phyloP scores from a whole-genome alignment of 139 green algal species.

The Chlorella sp. region DNA sequence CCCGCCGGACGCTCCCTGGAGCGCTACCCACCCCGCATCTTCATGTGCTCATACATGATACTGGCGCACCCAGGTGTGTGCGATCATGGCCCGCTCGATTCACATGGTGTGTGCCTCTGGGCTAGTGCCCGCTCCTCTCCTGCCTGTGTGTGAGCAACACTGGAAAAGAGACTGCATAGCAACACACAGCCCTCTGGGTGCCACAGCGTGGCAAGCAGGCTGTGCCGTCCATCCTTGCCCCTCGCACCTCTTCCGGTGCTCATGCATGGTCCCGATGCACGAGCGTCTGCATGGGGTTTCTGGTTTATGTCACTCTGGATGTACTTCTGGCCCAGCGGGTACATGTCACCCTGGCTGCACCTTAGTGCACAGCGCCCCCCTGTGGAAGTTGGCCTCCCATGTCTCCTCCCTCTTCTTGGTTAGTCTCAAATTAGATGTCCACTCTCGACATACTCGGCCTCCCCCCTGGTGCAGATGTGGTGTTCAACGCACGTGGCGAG shows the following conservation, averaged over 20 bases:
- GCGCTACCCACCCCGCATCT: conserved; percentile 85
- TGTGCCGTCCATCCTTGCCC: too few species aligned
- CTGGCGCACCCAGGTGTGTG: conserved; percentile 67
- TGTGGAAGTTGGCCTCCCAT: too few species aligned
- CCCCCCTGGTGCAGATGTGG: conserved; percentile 37
- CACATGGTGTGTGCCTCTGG: neutral
- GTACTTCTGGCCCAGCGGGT: too few species aligned
- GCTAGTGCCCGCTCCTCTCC: neutral
- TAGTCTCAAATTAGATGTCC: too few species aligned
- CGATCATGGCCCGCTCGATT: neutral
- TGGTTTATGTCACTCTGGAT: too few species aligned
- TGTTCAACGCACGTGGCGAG: conserved; percentile 59
- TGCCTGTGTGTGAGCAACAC: neutral
- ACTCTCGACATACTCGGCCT: neutral
- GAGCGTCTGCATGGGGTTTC: too few species aligned
- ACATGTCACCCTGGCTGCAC: neutral
- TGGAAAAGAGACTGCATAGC: too few species aligned
- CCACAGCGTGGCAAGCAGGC: neutral
- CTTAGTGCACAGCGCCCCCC: neutral
- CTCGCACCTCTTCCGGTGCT: too few species aligned
- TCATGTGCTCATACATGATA: conserved; percentile 93
- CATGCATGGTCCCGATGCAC: too few species aligned
- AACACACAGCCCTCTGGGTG: neutral
- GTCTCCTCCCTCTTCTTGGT: too few species aligned
- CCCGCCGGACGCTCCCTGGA: conserved; percentile 33